Conservation (phyloP, 2,329 filamentous ascomycete species). For the Cylindrodendrum hubeiense region DNA sequence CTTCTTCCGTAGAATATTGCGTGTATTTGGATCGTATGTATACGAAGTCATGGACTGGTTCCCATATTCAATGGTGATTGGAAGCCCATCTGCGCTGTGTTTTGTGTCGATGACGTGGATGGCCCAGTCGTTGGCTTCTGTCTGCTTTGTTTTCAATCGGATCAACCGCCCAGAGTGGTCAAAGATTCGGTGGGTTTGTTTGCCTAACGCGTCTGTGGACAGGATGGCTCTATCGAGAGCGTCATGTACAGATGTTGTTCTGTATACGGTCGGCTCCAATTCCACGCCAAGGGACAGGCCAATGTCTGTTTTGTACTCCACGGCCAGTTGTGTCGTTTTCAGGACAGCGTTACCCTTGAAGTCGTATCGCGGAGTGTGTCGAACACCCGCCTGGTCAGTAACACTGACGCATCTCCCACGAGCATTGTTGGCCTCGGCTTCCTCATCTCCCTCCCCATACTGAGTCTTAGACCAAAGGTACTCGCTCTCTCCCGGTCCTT, state of each 20-base stretch:
- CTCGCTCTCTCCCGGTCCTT: background rate
- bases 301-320: background rate
- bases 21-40: background rate
- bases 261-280: too few relatives aligned
- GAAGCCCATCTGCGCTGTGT: too few relatives aligned
- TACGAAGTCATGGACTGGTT: background rate
- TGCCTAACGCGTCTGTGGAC: too few relatives aligned
- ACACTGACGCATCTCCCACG: too few relatives aligned
- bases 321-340: too few relatives aligned
- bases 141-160: too few relatives aligned
- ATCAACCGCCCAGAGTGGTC: too few relatives aligned
- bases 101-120: too few relatives aligned
- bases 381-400: background rate
- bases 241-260: too few relatives aligned
- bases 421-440: background rate
- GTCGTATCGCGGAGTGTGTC: background rate
- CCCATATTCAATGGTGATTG: background rate
- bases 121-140: too few relatives aligned
- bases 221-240: too few relatives aligned
- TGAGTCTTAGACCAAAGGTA: background rate
- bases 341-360: background rate
- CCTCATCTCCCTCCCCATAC: background rate
- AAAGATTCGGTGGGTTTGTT: too few relatives aligned
- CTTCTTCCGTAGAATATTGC: background rate
- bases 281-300: background rate